These are phyloP conservation scores for Komagataea norvegica DNA, from an alignment of 1,139 yeast genomes.

Conservation along the genomic window DNA sequence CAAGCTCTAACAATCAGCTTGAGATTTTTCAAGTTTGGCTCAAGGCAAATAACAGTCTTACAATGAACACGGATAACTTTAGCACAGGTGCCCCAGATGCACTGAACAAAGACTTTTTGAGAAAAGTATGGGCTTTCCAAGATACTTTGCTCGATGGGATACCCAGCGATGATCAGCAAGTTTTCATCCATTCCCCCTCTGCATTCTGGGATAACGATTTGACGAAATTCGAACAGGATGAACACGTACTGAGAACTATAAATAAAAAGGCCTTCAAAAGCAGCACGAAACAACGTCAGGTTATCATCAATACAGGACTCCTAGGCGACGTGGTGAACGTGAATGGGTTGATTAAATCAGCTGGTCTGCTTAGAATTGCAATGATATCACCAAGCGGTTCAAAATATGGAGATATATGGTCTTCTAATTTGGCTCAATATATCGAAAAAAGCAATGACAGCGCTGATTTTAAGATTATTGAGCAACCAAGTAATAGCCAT, in stretches of 20 bases:
- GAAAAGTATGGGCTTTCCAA: slow-evolving; percentile 32
- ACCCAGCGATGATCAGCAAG: slow-evolving; percentile 9
- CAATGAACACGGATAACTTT: slow-evolving; percentile 1
- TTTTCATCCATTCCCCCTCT: slow-evolving; percentile 34
- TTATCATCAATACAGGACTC: slow-evolving; percentile 26
- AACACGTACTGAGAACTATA: slow-evolving; percentile 32
- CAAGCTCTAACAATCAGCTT: too few relatives aligned
- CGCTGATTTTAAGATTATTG: slow-evolving; percentile 17
- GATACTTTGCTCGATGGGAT: slow-evolving; percentile 24
- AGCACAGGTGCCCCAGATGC: slow-evolving; percentile 18
- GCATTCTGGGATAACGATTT: slow-evolving; percentile 18
- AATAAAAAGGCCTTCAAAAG: slow-evolving; percentile 24
- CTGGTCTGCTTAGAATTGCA: slow-evolving; percentile 39
- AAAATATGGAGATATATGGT: slow-evolving; percentile 26
- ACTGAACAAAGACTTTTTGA: slow-evolving; percentile 31
- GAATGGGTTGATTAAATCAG: slow-evolving; percentile 48
- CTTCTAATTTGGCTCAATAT: slow-evolving; percentile 26
- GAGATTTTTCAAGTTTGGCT: slow-evolving; percentile 23
- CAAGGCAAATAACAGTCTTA: slow-evolving; percentile 13
- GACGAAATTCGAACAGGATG: slow-evolving; percentile 26
- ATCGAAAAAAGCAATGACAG: neutral
- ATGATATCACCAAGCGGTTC: slow-evolving; percentile 24
- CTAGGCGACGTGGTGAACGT: slow-evolving; percentile 41
- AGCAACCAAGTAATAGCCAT: slow-evolving; percentile 3
- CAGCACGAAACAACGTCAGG: slow-evolving; percentile 6